Evolutionary conservation across 2,329 filamentous ascomycete genomes (phyloP), one percentile per base, ranked within the genome.

Genomic region (Sporothrix variecibatus): DNA sequence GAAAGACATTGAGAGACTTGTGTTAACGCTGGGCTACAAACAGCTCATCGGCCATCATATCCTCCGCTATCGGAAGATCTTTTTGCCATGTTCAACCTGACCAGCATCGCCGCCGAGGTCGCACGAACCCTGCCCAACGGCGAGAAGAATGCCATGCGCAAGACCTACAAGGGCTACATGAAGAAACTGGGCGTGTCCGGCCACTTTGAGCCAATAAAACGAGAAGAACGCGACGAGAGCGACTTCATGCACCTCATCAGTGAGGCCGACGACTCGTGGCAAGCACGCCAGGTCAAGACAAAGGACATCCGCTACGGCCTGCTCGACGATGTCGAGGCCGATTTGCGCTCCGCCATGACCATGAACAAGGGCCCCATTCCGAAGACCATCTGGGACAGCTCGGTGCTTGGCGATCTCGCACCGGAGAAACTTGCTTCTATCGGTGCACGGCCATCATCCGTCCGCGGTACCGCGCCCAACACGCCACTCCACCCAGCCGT

Each of bases 121-220:
- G 90, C 90, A 75, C 86, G 90, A 75, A 87, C 87, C 72, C 88
- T 90, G 79, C 88, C 89, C 17, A 90, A 90, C 79, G 90, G 90
- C 77, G 88, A 90, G 80, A 91, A 91, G 84, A 91, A 91, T 79
- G 88, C 87, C 76, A 84, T 92, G 68, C 86, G 90, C 34, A 91
- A 91, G 80, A 91, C 89, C 20, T 92, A 91, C 83, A 92, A 92
- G 81, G 89, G 89, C 71, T 88, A 91, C 77, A 89, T 92, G 80
- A 91, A 91, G 83, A 87, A 86, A 64, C 82, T 91, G 43, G 88
- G 88, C 49, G 84, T 92, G 34, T 86, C 86, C 72, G 90, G 90
- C 11, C 87, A 89, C 75, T 92, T 90, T 77, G 89, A 91, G 77
- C 83, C 84, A 3, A 82, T 85, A 38, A 90, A 89, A 82, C 87